Evolutionary conservation across 192 early-diverging fungal species (phyloP), one percentile per base, ranked within the genome.

Genomic region (Lobosporangium transversale): DNA sequence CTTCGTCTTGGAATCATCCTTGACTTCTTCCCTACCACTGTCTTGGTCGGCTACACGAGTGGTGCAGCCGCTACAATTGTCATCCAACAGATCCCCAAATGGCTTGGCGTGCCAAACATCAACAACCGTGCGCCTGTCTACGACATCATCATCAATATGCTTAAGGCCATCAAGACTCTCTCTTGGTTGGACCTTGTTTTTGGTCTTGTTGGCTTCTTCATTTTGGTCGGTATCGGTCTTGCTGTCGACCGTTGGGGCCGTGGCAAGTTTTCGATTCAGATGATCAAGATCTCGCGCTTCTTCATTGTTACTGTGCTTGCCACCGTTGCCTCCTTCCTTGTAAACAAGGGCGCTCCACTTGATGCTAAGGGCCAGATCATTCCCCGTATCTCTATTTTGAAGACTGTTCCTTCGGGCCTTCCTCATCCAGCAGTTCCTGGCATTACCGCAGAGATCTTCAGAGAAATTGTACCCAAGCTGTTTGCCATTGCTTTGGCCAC

Each of bases 21-120:
- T 40, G 92, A 96, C 65, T 95, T 96, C 65, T 93, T 98, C 66
- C 89, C 92, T 27, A 75, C 84, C 21, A 87, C 94, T 1, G 91
- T 92, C 27, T 89, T 98, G 64, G 90, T 91, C 1, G 95, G 94
- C 0, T 98, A 96, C 70, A 94, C 92, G 64, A 87, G 94, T 2
- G 95, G 95, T 10, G 90, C 91, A 21, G 94, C 91, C 17, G 62
- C 93, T 4, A 91, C 86, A 29, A 93, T 96, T 62, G 85, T 91
- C 42, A 88, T 96, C 71, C 84, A 86, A 51, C 96, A 98, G 64
- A 81, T 94, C 44, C 87, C 92, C 14, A 87, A 85, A 21, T 84
- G 96, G 47, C 81, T 96, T 66, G 94, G 96, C 29, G 89, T 95
- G 70, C 85, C 84, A 57, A 74, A 74, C 23, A 87, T 93, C 69